phyloP scores from a whole-genome alignment of 2,329 filamentous ascomycete genomes.

The Epichloe amarillans region DNA sequence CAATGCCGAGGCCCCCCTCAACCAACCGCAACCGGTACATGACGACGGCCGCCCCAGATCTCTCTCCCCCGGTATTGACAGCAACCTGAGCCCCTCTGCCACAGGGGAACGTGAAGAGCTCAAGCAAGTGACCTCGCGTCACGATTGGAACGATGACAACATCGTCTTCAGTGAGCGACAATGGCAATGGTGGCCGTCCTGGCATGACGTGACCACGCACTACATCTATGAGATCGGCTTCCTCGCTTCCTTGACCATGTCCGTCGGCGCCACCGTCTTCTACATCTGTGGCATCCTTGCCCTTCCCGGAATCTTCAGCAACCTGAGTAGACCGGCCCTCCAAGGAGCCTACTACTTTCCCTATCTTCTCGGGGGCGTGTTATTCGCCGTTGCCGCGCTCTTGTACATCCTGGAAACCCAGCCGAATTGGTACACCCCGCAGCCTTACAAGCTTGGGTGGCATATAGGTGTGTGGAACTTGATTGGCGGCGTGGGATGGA shows the following conservation, averaged over 20 bases:
- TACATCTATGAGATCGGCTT: conserved; percentile 52
- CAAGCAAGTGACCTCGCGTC: not conserved
- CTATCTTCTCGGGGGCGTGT: conserved; percentile 45
- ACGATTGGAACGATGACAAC: not conserved
- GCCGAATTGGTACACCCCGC: conserved; percentile 45
- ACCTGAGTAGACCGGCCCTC: conserved; percentile 29
- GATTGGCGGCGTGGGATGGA: conserved; percentile 48
- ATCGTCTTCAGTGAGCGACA: conserved; percentile 10
- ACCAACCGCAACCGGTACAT: not conserved
- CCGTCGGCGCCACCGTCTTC: conserved; percentile 48
- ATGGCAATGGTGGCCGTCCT: conserved; percentile 47
- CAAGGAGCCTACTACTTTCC: conserved; percentile 44
- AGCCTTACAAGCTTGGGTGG: conserved; percentile 44
- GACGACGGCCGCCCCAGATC: not conserved
- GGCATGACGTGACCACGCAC: conserved; percentile 39
- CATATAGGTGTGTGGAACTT: conserved; percentile 52
- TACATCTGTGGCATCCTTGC: conserved; percentile 50
- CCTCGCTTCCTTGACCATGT: conserved; percentile 41
- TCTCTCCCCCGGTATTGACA: not conserved
- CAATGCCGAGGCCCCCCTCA: conserved; percentile 2
- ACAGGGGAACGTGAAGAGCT: not conserved
- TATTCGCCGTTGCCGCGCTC: conserved; percentile 42
- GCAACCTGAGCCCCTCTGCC: not conserved
- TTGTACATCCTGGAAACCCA: conserved; percentile 55
- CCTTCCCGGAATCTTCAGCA: conserved; percentile 40